Evolutionary conservation across 257 asterid genomes (phyloP).

Genomic region (Thymus mandschuricus): DNA sequence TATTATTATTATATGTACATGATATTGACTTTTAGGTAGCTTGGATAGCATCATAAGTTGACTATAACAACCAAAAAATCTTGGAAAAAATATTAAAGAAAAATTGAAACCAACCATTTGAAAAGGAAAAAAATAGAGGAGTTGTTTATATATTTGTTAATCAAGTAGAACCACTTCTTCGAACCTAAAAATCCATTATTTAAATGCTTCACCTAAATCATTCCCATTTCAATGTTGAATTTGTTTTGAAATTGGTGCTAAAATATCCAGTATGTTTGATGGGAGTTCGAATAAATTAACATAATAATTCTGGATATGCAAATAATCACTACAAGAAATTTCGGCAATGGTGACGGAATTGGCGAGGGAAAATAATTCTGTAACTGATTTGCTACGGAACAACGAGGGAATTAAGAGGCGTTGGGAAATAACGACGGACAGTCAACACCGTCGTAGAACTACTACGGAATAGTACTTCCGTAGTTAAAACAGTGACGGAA

Average conservation of each 20-base stretch:
- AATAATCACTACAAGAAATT: neutral
- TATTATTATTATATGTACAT: too few species aligned
- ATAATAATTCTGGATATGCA: neutral
- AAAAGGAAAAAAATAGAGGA: neutral
- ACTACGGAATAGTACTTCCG: too few species aligned
- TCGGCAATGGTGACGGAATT: too few species aligned
- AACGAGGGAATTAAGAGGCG: too few species aligned
- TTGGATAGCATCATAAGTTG: neutral
- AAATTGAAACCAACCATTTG: neutral
- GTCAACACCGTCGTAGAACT: too few species aligned
- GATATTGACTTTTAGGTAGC: neutral
- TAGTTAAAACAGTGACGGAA: too few species aligned
- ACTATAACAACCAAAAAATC: neutral
- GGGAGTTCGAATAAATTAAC: neutral
- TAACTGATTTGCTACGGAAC: too few species aligned
- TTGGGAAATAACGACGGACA: too few species aligned
- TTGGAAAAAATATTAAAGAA: neutral
- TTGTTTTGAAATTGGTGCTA: constrained; percentile 26
- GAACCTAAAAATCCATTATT: constrained; percentile 7
- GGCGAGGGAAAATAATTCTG: too few species aligned
- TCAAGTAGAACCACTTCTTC: constrained; percentile 14
- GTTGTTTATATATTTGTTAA: neutral
- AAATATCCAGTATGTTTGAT: constrained; percentile 17
- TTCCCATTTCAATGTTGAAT: constrained; percentile 3
- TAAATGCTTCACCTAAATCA: constrained; percentile 16